These are phyloP conservation scores for Fusarium nygamai DNA, from an alignment of 2,329 filamentous ascomycete species.

Conservation along the genomic window DNA sequence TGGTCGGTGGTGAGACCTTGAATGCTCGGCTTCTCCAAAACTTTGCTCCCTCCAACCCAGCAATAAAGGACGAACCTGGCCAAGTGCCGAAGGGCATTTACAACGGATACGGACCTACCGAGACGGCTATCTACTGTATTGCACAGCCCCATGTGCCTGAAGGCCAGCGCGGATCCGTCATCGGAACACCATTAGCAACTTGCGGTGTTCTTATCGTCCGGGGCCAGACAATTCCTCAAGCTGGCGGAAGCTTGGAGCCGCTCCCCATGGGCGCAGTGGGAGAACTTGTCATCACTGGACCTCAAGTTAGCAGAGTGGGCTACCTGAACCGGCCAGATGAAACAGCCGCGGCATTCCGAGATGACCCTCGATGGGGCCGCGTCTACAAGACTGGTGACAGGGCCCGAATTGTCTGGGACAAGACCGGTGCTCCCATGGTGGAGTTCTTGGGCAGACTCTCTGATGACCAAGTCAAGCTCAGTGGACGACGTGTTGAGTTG, in stretches of 20 bases:
- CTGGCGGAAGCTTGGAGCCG: neutral
- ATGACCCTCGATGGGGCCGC: neutral
- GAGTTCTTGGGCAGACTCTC: constrained; percentile 25
- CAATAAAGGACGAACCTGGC: accelerated
- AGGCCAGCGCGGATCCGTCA: constrained; percentile 3
- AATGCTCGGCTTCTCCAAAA: constrained; percentile 6
- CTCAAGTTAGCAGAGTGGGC: constrained; percentile 6
- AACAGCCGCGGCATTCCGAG: neutral
- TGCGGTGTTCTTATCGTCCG: neutral
- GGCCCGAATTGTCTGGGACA: constrained; percentile 8
- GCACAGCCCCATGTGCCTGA: constrained; percentile 5
- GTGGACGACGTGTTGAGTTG: constrained; percentile 20
- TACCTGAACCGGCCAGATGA: constrained; percentile 20
- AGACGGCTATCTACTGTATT: constrained; percentile 20
- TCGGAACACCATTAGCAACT: neutral
- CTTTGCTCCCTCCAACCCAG: neutral
- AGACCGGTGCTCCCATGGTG: neutral
- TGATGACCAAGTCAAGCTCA: constrained; percentile 24
- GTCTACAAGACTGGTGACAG: constrained; percentile 16
- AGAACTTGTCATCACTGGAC: constrained; percentile 14
- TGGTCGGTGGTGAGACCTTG: constrained; percentile 28
- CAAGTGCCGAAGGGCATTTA: neutral
- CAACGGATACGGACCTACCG: constrained; percentile 17
- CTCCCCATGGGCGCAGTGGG: constrained; percentile 11
- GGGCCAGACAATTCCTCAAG: neutral